Conservation (phyloP, 169 alveolate genomes). For the Neospora caninum region DNA sequence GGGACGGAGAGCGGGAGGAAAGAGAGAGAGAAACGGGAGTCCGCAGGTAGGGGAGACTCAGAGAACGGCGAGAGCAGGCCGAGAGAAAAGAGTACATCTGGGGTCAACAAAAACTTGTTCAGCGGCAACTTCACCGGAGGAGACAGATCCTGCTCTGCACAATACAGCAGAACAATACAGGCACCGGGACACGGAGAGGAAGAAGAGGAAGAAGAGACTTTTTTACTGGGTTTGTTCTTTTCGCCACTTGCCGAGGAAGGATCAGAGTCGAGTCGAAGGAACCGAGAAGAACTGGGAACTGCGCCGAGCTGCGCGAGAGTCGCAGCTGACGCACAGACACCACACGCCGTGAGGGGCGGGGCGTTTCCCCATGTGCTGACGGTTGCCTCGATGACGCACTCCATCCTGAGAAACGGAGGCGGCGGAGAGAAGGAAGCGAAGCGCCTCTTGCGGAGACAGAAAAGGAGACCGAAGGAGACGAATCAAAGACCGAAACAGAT, state of each 20-base stretch:
- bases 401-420: not conserved
- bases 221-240: not conserved
- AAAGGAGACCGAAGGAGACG: not conserved
- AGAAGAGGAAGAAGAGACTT: not conserved
- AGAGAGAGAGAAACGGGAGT: conserved; percentile 14
- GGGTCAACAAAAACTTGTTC: conserved; percentile 4
- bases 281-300: not conserved
- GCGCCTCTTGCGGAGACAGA: not conserved
- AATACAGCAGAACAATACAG: not conserved
- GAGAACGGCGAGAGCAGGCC: not conserved
- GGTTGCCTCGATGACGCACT: not conserved
- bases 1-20: not conserved
- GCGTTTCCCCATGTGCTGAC: not conserved
- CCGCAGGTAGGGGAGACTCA: not conserved
- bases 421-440: not conserved
- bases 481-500: too few relatives aligned
- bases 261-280: not conserved
- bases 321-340: conserved; percentile 14
- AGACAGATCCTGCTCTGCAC: not conserved
- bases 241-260: not conserved
- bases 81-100: not conserved
- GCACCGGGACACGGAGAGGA: not conserved
- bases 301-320: conserved; percentile 27
- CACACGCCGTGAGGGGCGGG: not conserved
- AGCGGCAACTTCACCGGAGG: conserved; percentile 10